Evolutionary conservation across 2,329 filamentous ascomycete genomes (phyloP), one percentile per base, ranked within the genome.

Genomic region (Colletotrichum trifolii): DNA sequence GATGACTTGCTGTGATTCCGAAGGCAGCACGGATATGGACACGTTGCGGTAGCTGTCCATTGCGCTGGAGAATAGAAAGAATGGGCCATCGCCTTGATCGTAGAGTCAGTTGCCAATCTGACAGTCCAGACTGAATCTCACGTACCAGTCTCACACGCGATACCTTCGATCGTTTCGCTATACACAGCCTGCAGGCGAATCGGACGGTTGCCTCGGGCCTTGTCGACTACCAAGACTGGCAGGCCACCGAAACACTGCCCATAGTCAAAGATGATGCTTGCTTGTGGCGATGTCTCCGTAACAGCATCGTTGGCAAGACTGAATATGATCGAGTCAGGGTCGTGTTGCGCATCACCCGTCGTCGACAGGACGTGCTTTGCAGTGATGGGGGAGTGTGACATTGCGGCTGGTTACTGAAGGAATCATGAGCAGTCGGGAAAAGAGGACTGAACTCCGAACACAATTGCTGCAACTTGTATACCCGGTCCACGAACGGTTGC

Each of bases 51-150:
- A 64, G 45, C 60, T 55, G 33, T 64, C 60, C 60, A 67, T 67
- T 6, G 60, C 60, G n/a, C 45, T 64, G n/a, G 60, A 67, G 35
- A 67, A 67, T 34, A 67, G 15, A 9, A 60, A 67, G 11, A 56
- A 64, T 4, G 60, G 54, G 0, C 64, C 60, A 42, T 67, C 55
- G 39, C 64, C 55, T 64, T 17, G 17, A 10, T 0, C 8, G 39
- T 43, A 6, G 15, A 40, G 38, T 40, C 12, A 40, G n/a, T 8
- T 5, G n/a, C 25, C 43, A 46, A 15, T 10, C 15, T 46, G 43
- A 9, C 43, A 10, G 7, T 2, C n/a, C 5, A 17, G 10, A 15
- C 11, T n/a, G 15, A 9, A 15, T 8, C 3, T 43, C 40, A 6
- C 42, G 6, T 42, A 64, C 55, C 55, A n/a, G 53, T 60, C 25